Percentiles rank a stretch among this genome's conserved stretches.
phyloP scores from a whole-genome alignment of 179 eudicot species.

The Pouteria campechiana region DNA sequence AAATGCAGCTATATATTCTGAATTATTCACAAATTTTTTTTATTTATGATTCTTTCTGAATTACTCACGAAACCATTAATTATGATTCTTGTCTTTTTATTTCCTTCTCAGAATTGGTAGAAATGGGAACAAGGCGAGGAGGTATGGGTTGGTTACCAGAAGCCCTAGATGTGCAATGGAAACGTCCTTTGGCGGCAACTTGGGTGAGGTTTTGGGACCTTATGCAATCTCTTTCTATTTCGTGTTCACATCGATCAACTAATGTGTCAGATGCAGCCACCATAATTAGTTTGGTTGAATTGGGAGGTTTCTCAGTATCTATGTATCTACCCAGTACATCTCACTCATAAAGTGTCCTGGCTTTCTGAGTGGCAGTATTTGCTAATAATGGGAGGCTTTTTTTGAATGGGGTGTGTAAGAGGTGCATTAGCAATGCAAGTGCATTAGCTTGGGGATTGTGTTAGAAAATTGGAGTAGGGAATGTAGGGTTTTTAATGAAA shows the following conservation, averaged over 20 bases:
- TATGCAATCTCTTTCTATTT: neutral
- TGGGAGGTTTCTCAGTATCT: neutral
- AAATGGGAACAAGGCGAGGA: conserved; percentile 13
- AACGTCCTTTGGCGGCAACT: conserved; percentile 48
- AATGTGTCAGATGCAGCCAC: neutral
- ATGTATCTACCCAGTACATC: neutral
- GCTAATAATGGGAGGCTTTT: no score
- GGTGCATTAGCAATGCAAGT: no score
- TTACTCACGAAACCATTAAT: no score
- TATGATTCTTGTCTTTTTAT: neutral
- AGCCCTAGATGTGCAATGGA: conserved; percentile 41
- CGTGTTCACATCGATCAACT: neutral
- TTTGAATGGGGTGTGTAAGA: no score
- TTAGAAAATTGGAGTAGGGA: no score
- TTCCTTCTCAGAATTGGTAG: conserved; percentile 20
- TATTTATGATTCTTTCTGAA: neutral
- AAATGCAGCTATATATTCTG: neutral
- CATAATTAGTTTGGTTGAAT: no score
- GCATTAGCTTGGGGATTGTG: no score
- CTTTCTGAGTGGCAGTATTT: no score
- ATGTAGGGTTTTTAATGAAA: no score
- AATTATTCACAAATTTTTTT: neutral
- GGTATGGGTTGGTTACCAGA: conserved; percentile 13
- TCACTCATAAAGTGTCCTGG: neutral
- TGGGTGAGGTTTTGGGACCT: neutral